A percentile compares a stretch with the other conserved stretches of the same genome.
These are phyloP conservation scores for Falciphora oryzae DNA, from an alignment of 2,329 filamentous ascomycete species.

Conservation along the genomic window DNA sequence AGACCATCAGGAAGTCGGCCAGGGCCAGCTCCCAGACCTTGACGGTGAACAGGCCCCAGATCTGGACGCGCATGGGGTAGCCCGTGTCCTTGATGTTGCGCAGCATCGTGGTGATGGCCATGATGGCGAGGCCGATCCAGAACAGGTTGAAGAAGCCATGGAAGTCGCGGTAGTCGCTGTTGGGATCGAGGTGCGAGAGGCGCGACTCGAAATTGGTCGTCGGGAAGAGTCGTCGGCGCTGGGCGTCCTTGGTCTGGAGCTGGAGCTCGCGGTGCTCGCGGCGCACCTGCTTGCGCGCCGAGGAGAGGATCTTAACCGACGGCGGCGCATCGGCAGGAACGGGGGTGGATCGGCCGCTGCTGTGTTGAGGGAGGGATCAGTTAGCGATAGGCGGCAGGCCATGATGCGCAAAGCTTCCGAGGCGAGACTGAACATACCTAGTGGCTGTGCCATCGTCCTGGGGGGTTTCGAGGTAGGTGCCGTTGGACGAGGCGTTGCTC, in stretches of 20 bases:
- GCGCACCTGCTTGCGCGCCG: slow-evolving; percentile 75
- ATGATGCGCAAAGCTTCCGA: background rate
- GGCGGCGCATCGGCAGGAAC: slow-evolving; percentile 87
- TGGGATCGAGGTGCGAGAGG: slow-evolving; percentile 91
- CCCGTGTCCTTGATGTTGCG: slow-evolving; percentile 93
- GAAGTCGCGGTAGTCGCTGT: slow-evolving; percentile 86
- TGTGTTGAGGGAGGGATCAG: slow-evolving; percentile 29
- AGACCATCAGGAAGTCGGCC: slow-evolving; percentile 81
- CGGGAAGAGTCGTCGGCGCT: slow-evolving; percentile 80
- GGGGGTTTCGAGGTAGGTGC: slow-evolving; percentile 26
- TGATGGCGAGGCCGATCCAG: slow-evolving; percentile 94
- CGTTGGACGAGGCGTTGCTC: slow-evolving; percentile 31
- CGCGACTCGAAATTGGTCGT: slow-evolving; percentile 86
- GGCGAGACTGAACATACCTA: slow-evolving; percentile 1
- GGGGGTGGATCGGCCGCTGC: slow-evolving; percentile 71
- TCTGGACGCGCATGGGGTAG: slow-evolving; percentile 74
- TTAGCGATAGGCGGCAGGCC: slow-evolving; percentile 10
- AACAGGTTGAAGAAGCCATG: slow-evolving; percentile 97
- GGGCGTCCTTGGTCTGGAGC: slow-evolving; percentile 23
- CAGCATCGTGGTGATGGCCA: slow-evolving; percentile 91
- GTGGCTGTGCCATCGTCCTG: slow-evolving; percentile 24
- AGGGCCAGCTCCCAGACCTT: slow-evolving; percentile 84
- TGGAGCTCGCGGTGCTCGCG: slow-evolving; percentile 42
- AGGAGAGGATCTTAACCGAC: slow-evolving; percentile 79
- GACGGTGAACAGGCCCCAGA: slow-evolving; percentile 82